Base-by-base conservation (phyloP, 192 early-diverging fungal species). In the Rhizophagus clarus region DNA sequence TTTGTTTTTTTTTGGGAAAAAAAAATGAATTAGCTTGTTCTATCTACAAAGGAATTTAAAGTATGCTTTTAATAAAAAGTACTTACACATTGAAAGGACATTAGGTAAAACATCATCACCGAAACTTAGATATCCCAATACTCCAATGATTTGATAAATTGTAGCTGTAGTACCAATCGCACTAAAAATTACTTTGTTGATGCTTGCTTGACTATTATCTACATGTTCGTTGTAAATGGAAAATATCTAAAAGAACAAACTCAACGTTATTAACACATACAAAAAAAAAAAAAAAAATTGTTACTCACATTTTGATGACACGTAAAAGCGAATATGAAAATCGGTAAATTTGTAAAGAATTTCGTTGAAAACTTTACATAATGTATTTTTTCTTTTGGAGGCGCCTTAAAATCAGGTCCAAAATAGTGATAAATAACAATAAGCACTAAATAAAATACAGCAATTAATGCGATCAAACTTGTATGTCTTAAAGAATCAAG, bases 311-410 rank as follows among this genome's bases (percentile, higher is more conserved):
- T 99, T 85, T 99, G 97, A 85, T 99, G 97, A 83, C 98, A 99
- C 26, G 98, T 99, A 79, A 98, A 99, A 11, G 96, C 96, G 90
- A 99, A 99, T 24, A 99, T 94, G 90, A 99, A 99, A 37, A 99
- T 94, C 2, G 98, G 98, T 61, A 98, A 82, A 26, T 89, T 89
- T 26, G 90, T 88, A 86, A 95, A 91, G 84, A 94, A 90, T 47
- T 88, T 86, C 42, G 83, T 85, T 17, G 85, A 89, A 83, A 92
- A 84, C 32, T 86, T 84, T 37, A 95, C 81, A 14, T 88, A 45
- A 51, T 89, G 87, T 72, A 95, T 85, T 17, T 90, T 86, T 28
- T 90, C 92, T 40, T 83, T 77, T 4, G 90, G 87, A 28, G 91
- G 88, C n/a, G 88, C 81, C 8, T 84, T 82, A 28, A 86, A 91